A percentile compares a stretch with the other conserved stretches of the same genome.
These are phyloP conservation scores for Monosporascus cannonballus DNA, from an alignment of 2,329 filamentous ascomycete species.

Conservation along the genomic window DNA sequence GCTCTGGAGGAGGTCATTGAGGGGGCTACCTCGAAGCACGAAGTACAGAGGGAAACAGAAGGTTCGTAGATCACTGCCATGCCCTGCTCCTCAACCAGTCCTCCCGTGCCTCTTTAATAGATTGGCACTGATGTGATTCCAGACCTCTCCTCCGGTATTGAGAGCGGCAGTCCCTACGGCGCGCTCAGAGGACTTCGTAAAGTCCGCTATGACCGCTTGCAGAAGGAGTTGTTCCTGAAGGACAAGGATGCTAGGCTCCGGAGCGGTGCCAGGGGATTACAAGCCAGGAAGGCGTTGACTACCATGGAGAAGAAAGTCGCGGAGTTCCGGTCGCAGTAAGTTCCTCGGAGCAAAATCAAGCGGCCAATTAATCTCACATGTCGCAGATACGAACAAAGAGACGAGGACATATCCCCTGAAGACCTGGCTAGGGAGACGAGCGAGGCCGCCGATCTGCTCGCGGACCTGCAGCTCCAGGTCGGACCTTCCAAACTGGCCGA, in stretches of 20 bases:
- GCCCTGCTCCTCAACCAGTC: background rate
- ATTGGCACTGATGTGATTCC: background rate
- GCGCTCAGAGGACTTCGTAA: conserved; percentile 55
- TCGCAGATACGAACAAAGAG: conserved; percentile 42
- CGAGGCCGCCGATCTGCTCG: conserved; percentile 62
- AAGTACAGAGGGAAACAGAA: conserved; percentile 54
- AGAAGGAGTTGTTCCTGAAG: conserved; percentile 58
- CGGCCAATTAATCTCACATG: background rate
- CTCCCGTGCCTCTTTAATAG: too few relatives aligned
- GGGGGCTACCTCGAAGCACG: conserved; percentile 48
- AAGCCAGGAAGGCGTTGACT: conserved; percentile 69
- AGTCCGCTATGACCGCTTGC: conserved; percentile 56
- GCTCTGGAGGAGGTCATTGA: conserved; percentile 66
- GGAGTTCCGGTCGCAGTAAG: conserved; percentile 48
- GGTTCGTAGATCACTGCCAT: conserved; percentile 31
- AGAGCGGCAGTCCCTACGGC: conserved; percentile 48
- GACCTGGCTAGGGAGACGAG: conserved; percentile 59
- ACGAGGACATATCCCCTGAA: conserved; percentile 50
- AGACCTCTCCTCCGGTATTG: conserved; percentile 56
- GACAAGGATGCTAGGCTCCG: conserved; percentile 69
- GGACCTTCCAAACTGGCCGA: conserved; percentile 60
- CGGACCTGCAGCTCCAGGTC: conserved; percentile 60
- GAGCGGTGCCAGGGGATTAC: conserved; percentile 68
- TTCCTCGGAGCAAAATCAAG: background rate
- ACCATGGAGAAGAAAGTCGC: conserved; percentile 62